Base-by-base conservation (phyloP, 805 yeast species). In the Cyberlindnera suaveolens region DNA sequence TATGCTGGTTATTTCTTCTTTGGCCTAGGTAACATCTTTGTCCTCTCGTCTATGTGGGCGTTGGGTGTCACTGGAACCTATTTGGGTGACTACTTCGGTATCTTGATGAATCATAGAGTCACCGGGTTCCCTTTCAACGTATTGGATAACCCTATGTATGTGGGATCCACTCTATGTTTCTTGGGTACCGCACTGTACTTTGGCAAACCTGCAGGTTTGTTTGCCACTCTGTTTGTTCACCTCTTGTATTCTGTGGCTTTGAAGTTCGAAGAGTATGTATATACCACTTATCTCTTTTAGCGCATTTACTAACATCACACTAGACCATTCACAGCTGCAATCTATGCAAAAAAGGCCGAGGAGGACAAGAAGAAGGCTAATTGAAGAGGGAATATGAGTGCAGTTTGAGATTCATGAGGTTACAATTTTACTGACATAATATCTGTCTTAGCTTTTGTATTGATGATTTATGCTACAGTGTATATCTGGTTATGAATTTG, bases 51-150 rank as follows among this genome's bases (percentile, higher is more conserved):
- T 18, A 91, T 93, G 98, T 91, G 79, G 68, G 83, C 84, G 13
- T 72, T 93, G 51, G 99, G 99, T 19, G 78, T 93, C 47, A 91
- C 96, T 13, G 99, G 99, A 19, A 93, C 99, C 10, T 93, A 93
- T 59, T 68, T 93, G 47, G 99, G 99, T 35, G 99, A 93, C 64
- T 95, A 93, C 67, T 93, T 93, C 65, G 98, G 98, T 2, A 90
- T 93, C 56, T 74, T 93, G 55, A 93, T 91, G 93, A 80, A 82
- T 49, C 77, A 85, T 50, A 77, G 96, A 59, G 96, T 93, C 46
- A 83, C 91, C 15, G 80, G 85, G 1, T 93, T 93, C 75, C 99
- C 99, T 14, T 93, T 93, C 75, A 90, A 82, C 56, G 78, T 90
- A 44, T 75, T 82, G 50, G 82, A 88, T 58, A 91, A 93, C 65